Base-by-base conservation (phyloP, 2,329 filamentous ascomycete genomes). In the Trichoderma guizhouense region DNA sequence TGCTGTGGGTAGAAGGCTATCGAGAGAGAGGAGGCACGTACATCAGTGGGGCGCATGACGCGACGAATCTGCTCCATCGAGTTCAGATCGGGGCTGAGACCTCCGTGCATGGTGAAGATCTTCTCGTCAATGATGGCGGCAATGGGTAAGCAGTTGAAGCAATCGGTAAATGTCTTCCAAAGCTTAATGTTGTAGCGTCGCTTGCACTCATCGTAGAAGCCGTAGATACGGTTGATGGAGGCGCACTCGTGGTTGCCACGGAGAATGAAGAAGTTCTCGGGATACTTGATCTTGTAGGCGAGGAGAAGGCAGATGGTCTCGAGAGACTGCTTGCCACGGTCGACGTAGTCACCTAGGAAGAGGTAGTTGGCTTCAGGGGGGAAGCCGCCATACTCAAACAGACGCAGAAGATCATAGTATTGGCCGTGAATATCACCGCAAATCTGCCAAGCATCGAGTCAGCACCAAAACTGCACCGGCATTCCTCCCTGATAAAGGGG, bases 171-270 rank as follows among this genome's bases (percentile, higher is more conserved):
- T 1, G 95, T 98, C 89, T 99, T 99, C 95, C 95, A 98, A 74
- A 98, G 89, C 89, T 98, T 98, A 87, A 98, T 97, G 85, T 98
- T 99, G 87, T 97, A 98, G 78, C 95, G 90, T 81, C 96, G 92
- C 88, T 99, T 99, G 91, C 95, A 99, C 85, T 99, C 95, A 81
- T 99, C 96, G 87, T 99, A 99, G 87, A 99, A 99, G 73, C 96
- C 96, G 83, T 99, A 99, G 84, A 98, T 97, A 81, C 96, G 94
- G 87, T 97, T 99, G 87, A 99, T 97, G 68, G 93, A 97, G 72
- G 96, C 96, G 85, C 96, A 98, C 84, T 99, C 96, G 87, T 99
- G 96, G 87, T 99, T 99, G 75, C 96, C 96, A 77, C 96, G 94
- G 72, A 99, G 90, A 76, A 99, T 93, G 87, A 99, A 99, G 86